A percentile compares a stretch with the other conserved stretches of the same genome.
Conservation (phyloP, 192 early-diverging fungal genomes). For the Rhizophlyctis rosea region DNA sequence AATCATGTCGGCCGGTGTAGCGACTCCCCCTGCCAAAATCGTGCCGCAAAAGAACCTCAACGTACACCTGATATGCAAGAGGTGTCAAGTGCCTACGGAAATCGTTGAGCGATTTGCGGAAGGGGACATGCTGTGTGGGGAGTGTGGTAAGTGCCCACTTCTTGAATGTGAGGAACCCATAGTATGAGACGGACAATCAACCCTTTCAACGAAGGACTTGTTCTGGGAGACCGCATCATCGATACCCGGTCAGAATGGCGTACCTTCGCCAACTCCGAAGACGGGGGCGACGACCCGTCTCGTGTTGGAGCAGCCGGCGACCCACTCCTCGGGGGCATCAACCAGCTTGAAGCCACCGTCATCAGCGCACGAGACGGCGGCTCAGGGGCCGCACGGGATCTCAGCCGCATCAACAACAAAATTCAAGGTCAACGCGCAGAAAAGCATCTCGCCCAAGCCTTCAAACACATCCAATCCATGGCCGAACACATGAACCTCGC, state of each 20-base stretch:
- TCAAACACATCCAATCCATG: constrained; percentile 74
- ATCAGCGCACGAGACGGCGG: constrained; percentile 78
- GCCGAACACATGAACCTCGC: constrained; percentile 78
- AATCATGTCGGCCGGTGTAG: too few relatives aligned
- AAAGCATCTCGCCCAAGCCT: constrained; percentile 69
- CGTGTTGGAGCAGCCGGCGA: constrained; percentile 83
- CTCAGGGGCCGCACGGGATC: constrained; percentile 61
- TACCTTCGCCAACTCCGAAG: constrained; percentile 79
- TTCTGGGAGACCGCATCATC: constrained; percentile 84
- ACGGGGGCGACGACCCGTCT: constrained; percentile 84
- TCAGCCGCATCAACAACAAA: constrained; percentile 71
- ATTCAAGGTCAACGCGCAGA: constrained; percentile 70
- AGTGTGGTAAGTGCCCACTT: constrained; percentile 61
- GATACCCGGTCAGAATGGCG: constrained; percentile 97
- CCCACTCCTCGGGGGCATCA: constrained; percentile 66
- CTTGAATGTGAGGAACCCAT: not conserved
- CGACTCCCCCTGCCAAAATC: too few relatives aligned
- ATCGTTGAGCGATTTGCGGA: constrained; percentile 88
- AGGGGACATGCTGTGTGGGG: constrained; percentile 88
- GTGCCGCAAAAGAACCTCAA: too few relatives aligned
- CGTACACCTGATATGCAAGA: too few relatives aligned
- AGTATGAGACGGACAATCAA: not conserved
- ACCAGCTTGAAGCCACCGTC: constrained; percentile 75
- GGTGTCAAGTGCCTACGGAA: too few relatives aligned
- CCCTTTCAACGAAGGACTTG: constrained; percentile 41